Evolutionary conservation across 169 alveolate genomes (phyloP).

Genomic region (Plasmodium gaboni): DNA sequence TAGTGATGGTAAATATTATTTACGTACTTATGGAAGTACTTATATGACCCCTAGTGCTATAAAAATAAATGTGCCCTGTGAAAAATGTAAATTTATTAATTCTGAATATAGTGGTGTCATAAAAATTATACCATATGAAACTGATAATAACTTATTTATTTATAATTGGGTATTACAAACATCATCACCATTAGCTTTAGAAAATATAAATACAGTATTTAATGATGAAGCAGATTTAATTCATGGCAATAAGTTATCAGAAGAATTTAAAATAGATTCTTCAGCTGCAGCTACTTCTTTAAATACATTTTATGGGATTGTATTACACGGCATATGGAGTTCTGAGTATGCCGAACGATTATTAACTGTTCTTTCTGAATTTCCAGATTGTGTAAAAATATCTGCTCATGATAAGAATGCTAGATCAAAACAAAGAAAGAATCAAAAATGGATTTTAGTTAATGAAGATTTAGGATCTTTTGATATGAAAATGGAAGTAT

Average conservation of each 20-base stretch:
- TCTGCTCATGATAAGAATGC: slow-evolving; percentile 13
- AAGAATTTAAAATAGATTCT: slow-evolving; percentile 78
- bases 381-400: slow-evolving; percentile 71
- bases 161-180: slow-evolving; percentile 83
- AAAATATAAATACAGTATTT: slow-evolving; percentile 76
- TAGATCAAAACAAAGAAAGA: slow-evolving; percentile 78
- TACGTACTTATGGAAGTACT: slow-evolving; percentile 82
- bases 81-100: slow-evolving; percentile 77
- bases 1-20: slow-evolving; percentile 79
- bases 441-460: slow-evolving; percentile 78
- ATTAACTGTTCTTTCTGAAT: slow-evolving; percentile 73
- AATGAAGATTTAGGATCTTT: slow-evolving; percentile 80
- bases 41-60: slow-evolving; percentile 83
- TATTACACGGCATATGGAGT: slow-evolving; percentile 85
- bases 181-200: slow-evolving; percentile 80
- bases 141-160: slow-evolving; percentile 66
- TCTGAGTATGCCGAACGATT: slow-evolving; percentile 84
- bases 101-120: slow-evolving; percentile 23
- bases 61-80: slow-evolving; percentile 79
- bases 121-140: slow-evolving; percentile 37
- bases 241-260: slow-evolving; percentile 73
- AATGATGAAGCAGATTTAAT: slow-evolving; percentile 82
- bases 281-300: slow-evolving; percentile 85
- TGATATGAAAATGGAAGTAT: slow-evolving; percentile 47
- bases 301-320: slow-evolving; percentile 81